A percentile compares a stretch with the other conserved stretches of the same genome.
Evolutionary conservation across 345 rosid species (phyloP).

Genomic region (Bruguiera gymnorhiza): DNA sequence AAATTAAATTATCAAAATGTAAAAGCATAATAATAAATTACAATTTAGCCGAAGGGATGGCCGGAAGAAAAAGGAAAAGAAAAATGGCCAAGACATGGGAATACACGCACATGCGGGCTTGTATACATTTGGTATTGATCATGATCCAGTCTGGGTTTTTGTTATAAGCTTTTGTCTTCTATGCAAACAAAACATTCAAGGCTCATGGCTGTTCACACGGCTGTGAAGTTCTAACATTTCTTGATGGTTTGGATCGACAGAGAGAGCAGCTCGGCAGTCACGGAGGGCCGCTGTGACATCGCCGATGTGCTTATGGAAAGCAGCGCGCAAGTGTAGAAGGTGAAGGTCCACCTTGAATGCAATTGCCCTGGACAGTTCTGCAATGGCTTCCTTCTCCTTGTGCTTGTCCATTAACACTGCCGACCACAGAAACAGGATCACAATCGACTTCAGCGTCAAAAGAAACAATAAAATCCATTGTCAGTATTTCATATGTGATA

Average conservation of each 20-base stretch:
- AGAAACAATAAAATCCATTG: background rate
- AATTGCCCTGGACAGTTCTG: constrained; percentile 80
- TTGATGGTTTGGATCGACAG: constrained; percentile 87
- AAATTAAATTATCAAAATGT: too few relatives aligned
- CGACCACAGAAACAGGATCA: constrained; percentile 6
- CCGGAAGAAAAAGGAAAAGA: too few relatives aligned
- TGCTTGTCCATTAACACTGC: constrained; percentile 91
- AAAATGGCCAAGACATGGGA: too few relatives aligned
- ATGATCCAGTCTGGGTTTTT: too few relatives aligned
- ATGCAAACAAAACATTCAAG: constrained; percentile 25
- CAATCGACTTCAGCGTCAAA: background rate
- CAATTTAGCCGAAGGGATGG: too few relatives aligned
- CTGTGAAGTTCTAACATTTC: constrained; percentile 90
- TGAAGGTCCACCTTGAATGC: constrained; percentile 92
- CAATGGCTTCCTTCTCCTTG: constrained; percentile 85
- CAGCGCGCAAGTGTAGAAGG: constrained; percentile 89
- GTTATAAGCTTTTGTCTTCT: too few relatives aligned
- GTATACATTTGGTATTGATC: too few relatives aligned
- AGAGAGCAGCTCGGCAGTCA: constrained; percentile 96
- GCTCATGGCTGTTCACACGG: constrained; percentile 94
- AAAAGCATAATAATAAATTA: too few relatives aligned
- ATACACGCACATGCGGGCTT: too few relatives aligned
- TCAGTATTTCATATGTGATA: background rate
- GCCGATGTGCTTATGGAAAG: constrained; percentile 81
- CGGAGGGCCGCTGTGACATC: constrained; percentile 63